Base-by-base conservation (phyloP, 179 eudicot species). In the Spinacia oleracea region DNA sequence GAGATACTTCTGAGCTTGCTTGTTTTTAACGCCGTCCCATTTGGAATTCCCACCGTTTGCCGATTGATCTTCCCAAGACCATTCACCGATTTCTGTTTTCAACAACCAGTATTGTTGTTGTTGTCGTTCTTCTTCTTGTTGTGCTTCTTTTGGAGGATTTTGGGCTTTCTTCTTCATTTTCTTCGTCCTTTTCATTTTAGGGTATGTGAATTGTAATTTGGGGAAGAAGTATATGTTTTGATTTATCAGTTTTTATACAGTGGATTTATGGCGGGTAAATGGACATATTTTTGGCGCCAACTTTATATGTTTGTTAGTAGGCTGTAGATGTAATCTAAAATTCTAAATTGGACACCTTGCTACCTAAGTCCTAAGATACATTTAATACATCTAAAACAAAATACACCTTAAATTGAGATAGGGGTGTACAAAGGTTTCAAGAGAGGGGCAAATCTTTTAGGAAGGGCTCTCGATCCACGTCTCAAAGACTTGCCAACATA, bases 1-100 rank as follows among this genome's bases (percentile, higher is more conserved):
- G 74, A 95, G 86, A 64, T 93, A 18, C 70, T 93, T 93, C 77
- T 87, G 92, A 20, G 98, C 98, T 80, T 91, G 97, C 74, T 90
- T 93, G 91, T 93, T 95, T 56, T 89, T 91, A 11, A 95, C 98
- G 0, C 98, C 98, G 75, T 95, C 97, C 98, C 98, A 95, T 15
- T 88, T 91, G 4, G 95, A 83, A 1, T 87, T 51, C 9, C 93
- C 97, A 0, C 75, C 86, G 74, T 95, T 95, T 65, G 92, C 78
- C 0, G 84, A 70, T 85, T 95, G 97, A 73, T 95, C 98, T 5
- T 86, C 91, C 98, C 98, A 95, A 20, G 97, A 95, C 97, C 98
- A 95, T 71, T 90, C 93, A 5, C 88, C 86, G 50, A 89, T 86
- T 74, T 95, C 97, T 29, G 97, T 93, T 81, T 95, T 95, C 81